These are phyloP conservation scores for Fusarium incarnatum DNA, from an alignment of 2,329 filamentous ascomycete species.

Conservation along the genomic window DNA sequence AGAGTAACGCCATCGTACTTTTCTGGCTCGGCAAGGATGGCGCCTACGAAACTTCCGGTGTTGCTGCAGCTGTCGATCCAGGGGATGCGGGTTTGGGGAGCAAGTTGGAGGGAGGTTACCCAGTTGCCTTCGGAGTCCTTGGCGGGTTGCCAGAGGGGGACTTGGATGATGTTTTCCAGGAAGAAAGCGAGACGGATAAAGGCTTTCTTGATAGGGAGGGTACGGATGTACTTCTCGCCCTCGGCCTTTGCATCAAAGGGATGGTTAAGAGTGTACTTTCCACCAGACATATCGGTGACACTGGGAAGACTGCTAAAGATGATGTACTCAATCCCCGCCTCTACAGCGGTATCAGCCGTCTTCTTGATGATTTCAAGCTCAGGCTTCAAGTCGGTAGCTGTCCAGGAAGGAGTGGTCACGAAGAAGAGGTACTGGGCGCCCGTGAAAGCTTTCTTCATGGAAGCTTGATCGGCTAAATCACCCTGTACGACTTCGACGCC, in stretches of 20 bases:
- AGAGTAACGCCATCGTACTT: conserved; percentile 58
- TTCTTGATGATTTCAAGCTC: conserved; percentile 54
- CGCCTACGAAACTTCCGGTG: conserved; percentile 57
- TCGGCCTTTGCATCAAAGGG: conserved; percentile 66
- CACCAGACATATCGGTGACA: conserved; percentile 51
- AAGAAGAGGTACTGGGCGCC: conserved; percentile 62
- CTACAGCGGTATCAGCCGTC: conserved; percentile 55
- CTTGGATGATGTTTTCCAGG: conserved; percentile 54
- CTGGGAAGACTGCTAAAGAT: conserved; percentile 56
- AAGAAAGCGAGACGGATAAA: conserved; percentile 57
- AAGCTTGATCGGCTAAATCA: conserved; percentile 54
- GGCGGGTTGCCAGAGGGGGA: conserved; percentile 46
- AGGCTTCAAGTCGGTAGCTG: conserved; percentile 49
- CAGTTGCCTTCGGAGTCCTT: conserved; percentile 48
- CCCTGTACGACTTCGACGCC: conserved; percentile 53
- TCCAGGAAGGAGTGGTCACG: conserved; percentile 58
- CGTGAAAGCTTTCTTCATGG: conserved; percentile 55
- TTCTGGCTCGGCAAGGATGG: conserved; percentile 57
- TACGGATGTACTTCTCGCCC: conserved; percentile 64
- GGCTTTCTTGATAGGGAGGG: conserved; percentile 56
- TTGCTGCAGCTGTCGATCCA: conserved; percentile 58
- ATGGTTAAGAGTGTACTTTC: conserved; percentile 48
- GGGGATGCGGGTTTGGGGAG: conserved; percentile 52
- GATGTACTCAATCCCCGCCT: conserved; percentile 52
- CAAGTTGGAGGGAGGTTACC: conserved; percentile 35